A percentile compares a stretch with the other conserved stretches of the same genome.
Evolutionary conservation across 2,329 filamentous ascomycete species (phyloP).

Genomic region (Epicoccum nigrum): DNA sequence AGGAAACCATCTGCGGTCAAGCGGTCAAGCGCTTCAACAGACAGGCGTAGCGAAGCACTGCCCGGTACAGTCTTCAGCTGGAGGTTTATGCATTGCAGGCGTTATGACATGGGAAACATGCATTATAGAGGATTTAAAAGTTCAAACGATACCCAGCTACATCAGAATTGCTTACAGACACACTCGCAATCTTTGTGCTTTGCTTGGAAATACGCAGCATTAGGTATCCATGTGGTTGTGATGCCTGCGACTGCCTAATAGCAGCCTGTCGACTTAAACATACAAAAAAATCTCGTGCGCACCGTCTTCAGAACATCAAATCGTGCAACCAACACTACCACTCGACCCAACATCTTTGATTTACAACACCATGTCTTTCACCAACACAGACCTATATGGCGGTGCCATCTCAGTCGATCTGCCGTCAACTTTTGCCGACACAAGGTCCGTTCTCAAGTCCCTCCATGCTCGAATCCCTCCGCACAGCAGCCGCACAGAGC

Average conservation of each 20-base stretch:
- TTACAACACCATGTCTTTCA: slow-evolving; percentile 59
- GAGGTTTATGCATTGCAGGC: slow-evolving; percentile 39
- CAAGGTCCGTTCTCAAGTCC: slow-evolving; percentile 62
- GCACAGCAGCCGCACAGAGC: slow-evolving; percentile 11
- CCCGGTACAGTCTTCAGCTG: slow-evolving; percentile 6
- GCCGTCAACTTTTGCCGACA: slow-evolving; percentile 71
- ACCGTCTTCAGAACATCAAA: slow-evolving; percentile 34
- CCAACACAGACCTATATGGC: slow-evolving; percentile 69
- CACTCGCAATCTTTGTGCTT: slow-evolving; percentile 1
- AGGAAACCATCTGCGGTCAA: no score
- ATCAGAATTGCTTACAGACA: slow-evolving; percentile 22
- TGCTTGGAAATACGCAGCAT: background rate
- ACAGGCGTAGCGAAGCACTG: slow-evolving; percentile 1
- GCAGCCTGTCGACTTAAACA: slow-evolving; percentile 37
- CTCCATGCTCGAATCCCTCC: slow-evolving; percentile 4
- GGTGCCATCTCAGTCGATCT: slow-evolving; percentile 73
- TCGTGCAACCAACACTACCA: slow-evolving; percentile 13
- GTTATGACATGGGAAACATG: slow-evolving; percentile 33
- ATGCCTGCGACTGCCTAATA: slow-evolving; percentile 45
- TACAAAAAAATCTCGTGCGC: slow-evolving; percentile 22
- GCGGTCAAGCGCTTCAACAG: no score
- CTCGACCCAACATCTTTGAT: background rate
- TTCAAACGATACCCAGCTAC: slow-evolving; percentile 41
- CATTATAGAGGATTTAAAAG: slow-evolving; percentile 34
- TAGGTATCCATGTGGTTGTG: slow-evolving; percentile 22